A percentile compares a stretch with the other conserved stretches of the same genome.
phyloP scores from a whole-genome alignment of 2,329 filamentous ascomycete genomes.

The Nothophoma quercina region DNA sequence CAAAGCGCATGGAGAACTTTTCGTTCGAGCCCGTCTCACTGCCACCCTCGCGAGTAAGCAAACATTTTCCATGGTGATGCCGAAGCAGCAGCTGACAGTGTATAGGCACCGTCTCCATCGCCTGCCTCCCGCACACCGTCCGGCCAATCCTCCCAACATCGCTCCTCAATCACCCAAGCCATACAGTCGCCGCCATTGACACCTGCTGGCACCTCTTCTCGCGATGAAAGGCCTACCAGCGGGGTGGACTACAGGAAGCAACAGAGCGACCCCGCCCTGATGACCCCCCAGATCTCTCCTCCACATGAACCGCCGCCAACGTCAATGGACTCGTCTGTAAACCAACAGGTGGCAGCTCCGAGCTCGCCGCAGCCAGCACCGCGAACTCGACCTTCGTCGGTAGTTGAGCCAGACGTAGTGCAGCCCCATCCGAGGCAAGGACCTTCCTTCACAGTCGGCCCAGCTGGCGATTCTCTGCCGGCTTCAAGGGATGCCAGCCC shows the following conservation, averaged over 20 bases:
- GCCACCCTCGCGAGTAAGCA: conserved; percentile 79
- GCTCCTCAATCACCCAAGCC: conserved; percentile 63
- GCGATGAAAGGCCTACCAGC: conserved; percentile 55
- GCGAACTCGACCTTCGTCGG: conserved; percentile 52
- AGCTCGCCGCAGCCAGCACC: conserved; percentile 40
- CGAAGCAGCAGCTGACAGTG: conserved; percentile 33
- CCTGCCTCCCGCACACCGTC: conserved; percentile 55
- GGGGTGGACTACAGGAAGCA: conserved; percentile 48
- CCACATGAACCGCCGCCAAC: conserved; percentile 63
- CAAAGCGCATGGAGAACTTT: conserved; percentile 83
- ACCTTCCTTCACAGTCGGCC: conserved; percentile 64
- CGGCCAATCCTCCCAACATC: conserved; percentile 61
- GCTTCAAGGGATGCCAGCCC: conserved; percentile 68
- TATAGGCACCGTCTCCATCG: conserved; percentile 58
- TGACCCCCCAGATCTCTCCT: conserved; percentile 64
- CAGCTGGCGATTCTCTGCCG: conserved; percentile 61
- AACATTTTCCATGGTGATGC: conserved; percentile 4
- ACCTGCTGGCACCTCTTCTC: conserved; percentile 76
- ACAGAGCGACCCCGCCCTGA: conserved; percentile 57
- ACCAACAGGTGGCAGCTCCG: conserved; percentile 27
- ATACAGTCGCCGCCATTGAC: conserved; percentile 91
- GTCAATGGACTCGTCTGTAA: conserved; percentile 43
- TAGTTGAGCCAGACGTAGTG: conserved; percentile 54
- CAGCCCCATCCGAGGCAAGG: conserved; percentile 58
- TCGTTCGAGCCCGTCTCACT: conserved; percentile 91